These are phyloP conservation scores for Austroboletus festivus DNA, from an alignment of 768 basidiomycete species.

Conservation along the genomic window DNA sequence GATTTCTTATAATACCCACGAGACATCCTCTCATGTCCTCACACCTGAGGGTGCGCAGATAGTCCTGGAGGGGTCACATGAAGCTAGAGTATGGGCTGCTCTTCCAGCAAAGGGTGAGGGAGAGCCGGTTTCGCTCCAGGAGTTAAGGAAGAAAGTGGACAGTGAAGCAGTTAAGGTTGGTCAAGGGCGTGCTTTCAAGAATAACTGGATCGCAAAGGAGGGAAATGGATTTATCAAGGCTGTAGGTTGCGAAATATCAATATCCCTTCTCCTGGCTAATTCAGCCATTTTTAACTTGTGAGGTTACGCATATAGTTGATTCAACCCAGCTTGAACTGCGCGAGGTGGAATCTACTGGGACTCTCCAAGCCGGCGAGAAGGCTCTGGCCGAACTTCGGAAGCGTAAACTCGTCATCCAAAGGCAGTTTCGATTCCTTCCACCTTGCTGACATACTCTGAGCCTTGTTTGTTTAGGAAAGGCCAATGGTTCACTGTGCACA, in stretches of 20 bases:
- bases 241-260: slow-evolving; percentile 44
- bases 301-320: slow-evolving; percentile 71
- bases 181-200: slow-evolving; percentile 94
- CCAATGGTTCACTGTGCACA: slow-evolving; percentile 88
- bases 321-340: slow-evolving; percentile 69
- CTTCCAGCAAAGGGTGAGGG: slow-evolving; percentile 72
- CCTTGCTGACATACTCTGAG: slow-evolving; percentile 3
- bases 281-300: slow-evolving; percentile 3
- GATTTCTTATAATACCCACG: slow-evolving; percentile 77
- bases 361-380: slow-evolving; percentile 74
- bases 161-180: slow-evolving; percentile 90
- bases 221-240: slow-evolving; percentile 82
- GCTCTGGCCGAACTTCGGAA: slow-evolving; percentile 83
- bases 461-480: slow-evolving; percentile 63
- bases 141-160: slow-evolving; percentile 75
- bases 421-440: slow-evolving; percentile 42
- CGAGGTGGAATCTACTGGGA: slow-evolving; percentile 71
- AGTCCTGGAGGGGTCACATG: slow-evolving; percentile 82
- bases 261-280: neutral
- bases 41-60: slow-evolving; percentile 84
- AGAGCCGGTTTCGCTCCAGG: slow-evolving; percentile 57
- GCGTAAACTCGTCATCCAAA: slow-evolving; percentile 83
- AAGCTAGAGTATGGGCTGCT: slow-evolving; percentile 90
- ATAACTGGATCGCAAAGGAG: slow-evolving; percentile 93
- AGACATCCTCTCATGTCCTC: slow-evolving; percentile 67